Percentiles rank a stretch among this genome's conserved stretches.
Conservation (phyloP, 2,329 filamentous ascomycete genomes). For the Aspergillus flavus region DNA sequence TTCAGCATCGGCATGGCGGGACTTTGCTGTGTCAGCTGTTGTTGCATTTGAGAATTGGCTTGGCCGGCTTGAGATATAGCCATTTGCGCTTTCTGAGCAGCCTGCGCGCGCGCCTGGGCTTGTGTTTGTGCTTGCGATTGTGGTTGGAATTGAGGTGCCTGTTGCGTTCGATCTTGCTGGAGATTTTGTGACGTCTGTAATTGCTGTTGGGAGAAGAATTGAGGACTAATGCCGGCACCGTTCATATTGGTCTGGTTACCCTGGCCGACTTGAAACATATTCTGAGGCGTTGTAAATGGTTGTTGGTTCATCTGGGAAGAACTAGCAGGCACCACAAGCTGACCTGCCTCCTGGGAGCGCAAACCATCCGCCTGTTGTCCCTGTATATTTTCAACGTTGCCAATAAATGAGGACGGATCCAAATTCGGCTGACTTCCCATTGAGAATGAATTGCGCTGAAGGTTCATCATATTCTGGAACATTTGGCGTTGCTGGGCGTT, state of each 20-base stretch:
- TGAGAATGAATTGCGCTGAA: constrained; percentile 42
- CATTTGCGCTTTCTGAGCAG: constrained; percentile 50
- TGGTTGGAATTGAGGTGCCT: constrained; percentile 35
- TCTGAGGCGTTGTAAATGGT: constrained; percentile 44
- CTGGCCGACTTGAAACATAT: constrained; percentile 44
- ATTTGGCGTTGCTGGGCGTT: constrained; percentile 44
- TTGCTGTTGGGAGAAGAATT: constrained; percentile 47
- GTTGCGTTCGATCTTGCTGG: constrained; percentile 46
- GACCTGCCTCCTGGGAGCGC: constrained; percentile 62
- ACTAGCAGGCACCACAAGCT: constrained; percentile 66
- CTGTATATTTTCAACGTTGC: constrained; percentile 57
- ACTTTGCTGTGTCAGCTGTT: constrained; percentile 44
- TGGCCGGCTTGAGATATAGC: constrained; percentile 49
- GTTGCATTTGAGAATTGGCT: constrained; percentile 42
- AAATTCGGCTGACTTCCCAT: constrained; percentile 35
- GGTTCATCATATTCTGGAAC: constrained; percentile 45
- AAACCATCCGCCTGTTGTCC: constrained; percentile 65
- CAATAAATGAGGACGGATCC: constrained; percentile 43
- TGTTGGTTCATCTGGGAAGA: constrained; percentile 54
- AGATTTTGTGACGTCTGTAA: constrained; percentile 46
- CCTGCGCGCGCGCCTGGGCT: constrained; percentile 45
- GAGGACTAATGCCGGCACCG: constrained; percentile 41
- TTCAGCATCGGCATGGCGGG: constrained; percentile 47
- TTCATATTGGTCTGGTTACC: constrained; percentile 40
- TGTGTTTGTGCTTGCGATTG: constrained; percentile 44